These are phyloP conservation scores for Apiospora arundinis DNA, from an alignment of 2,329 filamentous ascomycete genomes.

Conservation along the genomic window DNA sequence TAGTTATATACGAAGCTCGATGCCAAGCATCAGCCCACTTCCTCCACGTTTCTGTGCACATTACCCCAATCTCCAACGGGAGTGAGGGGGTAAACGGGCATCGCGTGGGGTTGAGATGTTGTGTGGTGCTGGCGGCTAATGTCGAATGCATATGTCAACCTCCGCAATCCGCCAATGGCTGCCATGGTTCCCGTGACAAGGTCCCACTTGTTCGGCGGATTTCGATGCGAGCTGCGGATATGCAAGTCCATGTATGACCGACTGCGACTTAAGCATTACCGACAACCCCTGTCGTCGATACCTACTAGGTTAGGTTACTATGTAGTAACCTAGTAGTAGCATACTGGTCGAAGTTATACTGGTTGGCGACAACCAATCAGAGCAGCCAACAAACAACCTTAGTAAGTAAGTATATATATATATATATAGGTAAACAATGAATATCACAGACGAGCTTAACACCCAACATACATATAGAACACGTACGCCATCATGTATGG, in stretches of 20 bases:
- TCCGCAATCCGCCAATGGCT: conserved; percentile 9
- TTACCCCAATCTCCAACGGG: conserved; percentile 10
- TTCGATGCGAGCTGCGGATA: conserved; percentile 15
- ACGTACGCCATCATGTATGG: not conserved
- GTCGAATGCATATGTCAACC: not conserved
- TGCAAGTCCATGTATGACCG: not conserved
- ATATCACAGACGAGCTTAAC: too few relatives aligned
- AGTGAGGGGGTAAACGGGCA: not conserved
- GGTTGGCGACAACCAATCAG: not conserved
- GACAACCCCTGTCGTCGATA: not conserved
- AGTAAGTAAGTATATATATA: too few relatives aligned
- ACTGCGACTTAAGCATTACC: not conserved
- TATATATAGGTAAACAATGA: not conserved
- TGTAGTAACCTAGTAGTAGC: too few relatives aligned
- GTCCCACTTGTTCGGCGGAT: conserved; percentile 17
- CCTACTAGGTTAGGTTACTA: not conserved
- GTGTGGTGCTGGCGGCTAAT: conserved; percentile 18
- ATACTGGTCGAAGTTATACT: not conserved
- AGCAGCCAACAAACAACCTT: not conserved
- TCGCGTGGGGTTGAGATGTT: not conserved
- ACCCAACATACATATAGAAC: too few relatives aligned
- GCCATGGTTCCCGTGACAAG: not conserved
- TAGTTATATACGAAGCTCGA: not conserved
- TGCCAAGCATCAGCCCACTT: conserved; percentile 16
- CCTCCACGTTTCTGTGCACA: not conserved